These are phyloP conservation scores for Alternaria consortialis DNA, from an alignment of 2,329 filamentous ascomycete species.

Conservation along the genomic window DNA sequence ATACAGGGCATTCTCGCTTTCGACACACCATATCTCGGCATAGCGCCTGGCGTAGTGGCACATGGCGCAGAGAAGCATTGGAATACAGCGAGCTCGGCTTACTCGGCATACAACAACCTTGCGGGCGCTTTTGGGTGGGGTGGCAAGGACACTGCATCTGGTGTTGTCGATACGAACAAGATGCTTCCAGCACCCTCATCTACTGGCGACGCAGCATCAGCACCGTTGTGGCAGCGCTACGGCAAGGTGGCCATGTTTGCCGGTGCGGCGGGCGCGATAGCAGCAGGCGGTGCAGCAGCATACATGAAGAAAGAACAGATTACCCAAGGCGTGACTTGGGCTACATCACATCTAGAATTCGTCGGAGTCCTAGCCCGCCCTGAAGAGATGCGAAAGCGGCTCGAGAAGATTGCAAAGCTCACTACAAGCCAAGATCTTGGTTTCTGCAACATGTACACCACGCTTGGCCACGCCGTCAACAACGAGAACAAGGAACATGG, in stretches of 20 bases:
- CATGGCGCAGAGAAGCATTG: slow-evolving; percentile 89
- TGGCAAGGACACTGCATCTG: slow-evolving; percentile 28
- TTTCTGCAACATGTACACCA: slow-evolving; percentile 87
- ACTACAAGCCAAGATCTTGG: slow-evolving; percentile 73
- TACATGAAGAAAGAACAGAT: slow-evolving; percentile 87
- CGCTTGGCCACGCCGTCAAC: slow-evolving; percentile 74
- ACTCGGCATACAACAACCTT: slow-evolving; percentile 72
- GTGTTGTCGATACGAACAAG: slow-evolving; percentile 44
- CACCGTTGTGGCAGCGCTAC: slow-evolving; percentile 75
- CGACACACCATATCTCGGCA: slow-evolving; percentile 90
- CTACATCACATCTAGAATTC: slow-evolving; percentile 89
- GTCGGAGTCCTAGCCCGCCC: slow-evolving; percentile 87
- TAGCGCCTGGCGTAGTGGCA: slow-evolving; percentile 82
- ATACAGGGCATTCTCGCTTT: slow-evolving; percentile 91
- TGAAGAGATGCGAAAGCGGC: slow-evolving; percentile 79
- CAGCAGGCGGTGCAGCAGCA: slow-evolving; percentile 83
- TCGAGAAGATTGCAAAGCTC: slow-evolving; percentile 72
- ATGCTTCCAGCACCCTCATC: slow-evolving; percentile 51
- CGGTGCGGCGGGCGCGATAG: slow-evolving; percentile 80
- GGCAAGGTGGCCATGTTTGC: slow-evolving; percentile 86
- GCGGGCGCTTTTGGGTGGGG: slow-evolving; percentile 71
- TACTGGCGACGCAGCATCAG: slow-evolving; percentile 56
- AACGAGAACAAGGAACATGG: slow-evolving; percentile 49
- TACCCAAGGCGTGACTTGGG: slow-evolving; percentile 79
- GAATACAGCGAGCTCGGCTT: slow-evolving; percentile 74